These are phyloP conservation scores for Beauveria rudraprayagi DNA, from an alignment of 2,329 filamentous ascomycete genomes.

Conservation along the genomic window DNA sequence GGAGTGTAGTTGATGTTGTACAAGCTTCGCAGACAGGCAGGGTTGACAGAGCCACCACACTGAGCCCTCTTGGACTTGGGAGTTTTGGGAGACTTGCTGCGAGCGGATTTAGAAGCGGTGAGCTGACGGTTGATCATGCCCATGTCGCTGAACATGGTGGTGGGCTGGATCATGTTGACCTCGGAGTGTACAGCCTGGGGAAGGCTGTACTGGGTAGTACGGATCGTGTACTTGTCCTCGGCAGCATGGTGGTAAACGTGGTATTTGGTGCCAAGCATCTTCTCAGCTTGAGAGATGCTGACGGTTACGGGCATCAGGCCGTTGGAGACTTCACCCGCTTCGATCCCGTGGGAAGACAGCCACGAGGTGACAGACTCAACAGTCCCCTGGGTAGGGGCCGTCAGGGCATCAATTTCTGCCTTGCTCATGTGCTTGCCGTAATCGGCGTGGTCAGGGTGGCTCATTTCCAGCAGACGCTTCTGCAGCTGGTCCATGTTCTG, in stretches of 20 bases:
- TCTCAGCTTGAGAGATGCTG: conserved; percentile 5
- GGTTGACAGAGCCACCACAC: background rate
- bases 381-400: conserved; percentile 4
- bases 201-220: conserved; percentile 10
- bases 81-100: background rate
- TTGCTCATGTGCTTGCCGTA: conserved; percentile 13
- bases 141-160: conserved; percentile 11
- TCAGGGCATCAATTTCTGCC: conserved; percentile 10
- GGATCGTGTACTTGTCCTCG: conserved; percentile 4
- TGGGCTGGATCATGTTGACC: conserved; percentile 12
- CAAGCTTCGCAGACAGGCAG: background rate
- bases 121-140: background rate
- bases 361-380: conserved; percentile 1
- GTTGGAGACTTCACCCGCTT: conserved; percentile 3
- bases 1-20: conserved; percentile 9
- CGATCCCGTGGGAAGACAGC: conserved; percentile 10
- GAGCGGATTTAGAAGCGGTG: background rate
- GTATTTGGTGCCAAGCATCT: conserved; percentile 10
- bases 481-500: conserved; percentile 10
- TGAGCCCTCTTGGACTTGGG: background rate
- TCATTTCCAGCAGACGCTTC: conserved; percentile 6
- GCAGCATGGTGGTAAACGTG: conserved; percentile 4
- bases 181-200: conserved; percentile 2
- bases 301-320: conserved; percentile 3
- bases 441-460: conserved; percentile 4